These are phyloP conservation scores for Tubosaeta sp. DNA, from an alignment of 768 basidiomycete species.

Conservation along the genomic window DNA sequence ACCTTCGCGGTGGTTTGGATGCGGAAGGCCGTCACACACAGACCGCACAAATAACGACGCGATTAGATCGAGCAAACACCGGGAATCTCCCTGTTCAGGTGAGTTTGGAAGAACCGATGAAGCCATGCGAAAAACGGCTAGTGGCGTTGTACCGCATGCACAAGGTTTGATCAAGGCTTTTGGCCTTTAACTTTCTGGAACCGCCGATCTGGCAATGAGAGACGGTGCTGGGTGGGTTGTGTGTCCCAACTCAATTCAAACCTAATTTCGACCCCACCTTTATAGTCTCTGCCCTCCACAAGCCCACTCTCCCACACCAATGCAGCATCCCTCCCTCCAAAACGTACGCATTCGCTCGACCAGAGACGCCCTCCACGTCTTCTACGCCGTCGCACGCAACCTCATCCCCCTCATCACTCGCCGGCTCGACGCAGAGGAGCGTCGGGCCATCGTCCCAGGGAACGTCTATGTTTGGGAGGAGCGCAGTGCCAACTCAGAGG, in stretches of 20 bases:
- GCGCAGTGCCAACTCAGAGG: slow-evolving; percentile 76
- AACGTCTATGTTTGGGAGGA: slow-evolving; percentile 91
- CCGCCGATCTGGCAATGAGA: slow-evolving; percentile 15
- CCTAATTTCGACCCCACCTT: slow-evolving; percentile 31
- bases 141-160: slow-evolving; percentile 27
- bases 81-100: slow-evolving; percentile 9
- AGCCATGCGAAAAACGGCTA: slow-evolving; percentile 28
- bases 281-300: slow-evolving; percentile 31
- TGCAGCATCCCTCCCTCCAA: slow-evolving; percentile 74
- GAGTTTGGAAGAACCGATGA: slow-evolving; percentile 12
- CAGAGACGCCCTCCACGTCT: slow-evolving; percentile 76
- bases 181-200: slow-evolving; percentile 13
- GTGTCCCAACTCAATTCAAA: slow-evolving; percentile 53
- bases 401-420: slow-evolving; percentile 73
- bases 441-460: slow-evolving; percentile 65
- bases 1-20: too few species aligned
- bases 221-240: background rate
- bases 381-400: slow-evolving; percentile 69
- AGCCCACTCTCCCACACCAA: slow-evolving; percentile 27
- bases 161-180: slow-evolving; percentile 23
- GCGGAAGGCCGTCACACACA: too few species aligned
- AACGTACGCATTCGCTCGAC: slow-evolving; percentile 77
- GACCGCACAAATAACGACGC: background rate
- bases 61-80: slow-evolving; percentile 28
- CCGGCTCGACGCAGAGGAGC: slow-evolving; percentile 79